These are phyloP conservation scores for Chlamydomonas incerta DNA, from an alignment of 139 green algal species.

Conservation along the genomic window DNA sequence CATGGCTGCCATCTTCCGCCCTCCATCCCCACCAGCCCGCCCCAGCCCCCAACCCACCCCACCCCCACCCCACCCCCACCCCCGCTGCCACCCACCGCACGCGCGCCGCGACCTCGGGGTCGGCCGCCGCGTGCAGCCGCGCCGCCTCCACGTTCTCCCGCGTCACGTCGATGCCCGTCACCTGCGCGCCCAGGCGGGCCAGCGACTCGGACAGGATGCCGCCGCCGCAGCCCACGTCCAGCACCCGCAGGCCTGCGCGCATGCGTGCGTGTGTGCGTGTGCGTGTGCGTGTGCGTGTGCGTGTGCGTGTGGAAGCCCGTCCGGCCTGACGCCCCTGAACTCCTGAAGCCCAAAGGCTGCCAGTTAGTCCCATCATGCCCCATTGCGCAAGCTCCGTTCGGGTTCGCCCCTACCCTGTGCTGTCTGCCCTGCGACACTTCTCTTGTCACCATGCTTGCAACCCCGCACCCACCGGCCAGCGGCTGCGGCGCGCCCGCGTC, in stretches of 20 bases:
- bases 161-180: constrained; percentile 75
- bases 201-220: constrained; percentile 87
- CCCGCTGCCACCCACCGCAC: constrained; percentile 42
- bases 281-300: too few species aligned
- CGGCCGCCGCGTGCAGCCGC: constrained; percentile 54
- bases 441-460: too few species aligned
- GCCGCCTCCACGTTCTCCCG: constrained; percentile 66
- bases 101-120: constrained; percentile 52
- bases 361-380: too few species aligned
- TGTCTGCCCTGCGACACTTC: too few species aligned
- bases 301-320: too few species aligned
- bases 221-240: constrained; percentile 94
- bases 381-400: too few species aligned
- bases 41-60: neutral
- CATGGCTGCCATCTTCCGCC: too few species aligned
- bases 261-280: too few species aligned
- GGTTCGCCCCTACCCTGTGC: too few species aligned
- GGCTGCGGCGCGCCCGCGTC: neutral
- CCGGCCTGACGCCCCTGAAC: too few species aligned
- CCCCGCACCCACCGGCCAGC: neutral
- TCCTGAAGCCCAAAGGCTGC: too few species aligned
- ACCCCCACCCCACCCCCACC: neutral
- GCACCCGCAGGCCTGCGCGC: constrained; percentile 53
- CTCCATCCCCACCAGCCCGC: too few species aligned
- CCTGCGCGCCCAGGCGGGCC: constrained; percentile 78